phyloP scores from a whole-genome alignment of 257 asterid species.

The Nicotiana tabacum region DNA sequence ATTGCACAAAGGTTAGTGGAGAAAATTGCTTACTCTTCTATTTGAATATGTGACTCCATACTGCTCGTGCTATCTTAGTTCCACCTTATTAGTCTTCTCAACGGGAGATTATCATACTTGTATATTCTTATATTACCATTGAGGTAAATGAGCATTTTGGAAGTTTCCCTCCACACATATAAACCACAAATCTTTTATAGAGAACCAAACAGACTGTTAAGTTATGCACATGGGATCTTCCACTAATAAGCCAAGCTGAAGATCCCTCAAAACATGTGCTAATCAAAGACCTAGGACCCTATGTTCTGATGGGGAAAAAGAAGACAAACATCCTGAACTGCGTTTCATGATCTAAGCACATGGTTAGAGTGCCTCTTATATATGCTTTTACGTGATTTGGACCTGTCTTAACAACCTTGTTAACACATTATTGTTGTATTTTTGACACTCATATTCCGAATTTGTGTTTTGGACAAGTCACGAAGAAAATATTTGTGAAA shows the following conservation, averaged over 20 bases:
- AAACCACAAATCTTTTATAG: not conserved
- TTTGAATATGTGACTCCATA: not conserved
- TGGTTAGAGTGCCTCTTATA: not conserved
- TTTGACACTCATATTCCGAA: not conserved
- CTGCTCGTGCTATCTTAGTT: not conserved
- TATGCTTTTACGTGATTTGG: not conserved
- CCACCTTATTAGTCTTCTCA: not conserved
- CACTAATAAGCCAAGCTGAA: not conserved
- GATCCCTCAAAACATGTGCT: not conserved
- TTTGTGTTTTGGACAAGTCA: not conserved
- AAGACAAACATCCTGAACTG: not conserved
- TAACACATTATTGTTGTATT: not conserved
- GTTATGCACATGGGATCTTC: not conserved
- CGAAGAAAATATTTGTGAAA: not conserved
- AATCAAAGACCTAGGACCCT: not conserved
- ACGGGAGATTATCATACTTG: not conserved
- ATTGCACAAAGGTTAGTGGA: constrained; percentile 66
- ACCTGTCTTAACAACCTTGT: not conserved
- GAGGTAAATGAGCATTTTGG: not conserved
- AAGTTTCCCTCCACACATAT: not conserved
- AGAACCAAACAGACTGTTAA: not conserved
- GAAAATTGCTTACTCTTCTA: not conserved
- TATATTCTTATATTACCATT: not conserved
- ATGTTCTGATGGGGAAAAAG: not conserved
- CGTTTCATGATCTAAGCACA: not conserved